Base-by-base conservation (phyloP, 1,284 basidiomycete genomes). In the Psilocybe mexicana region DNA sequence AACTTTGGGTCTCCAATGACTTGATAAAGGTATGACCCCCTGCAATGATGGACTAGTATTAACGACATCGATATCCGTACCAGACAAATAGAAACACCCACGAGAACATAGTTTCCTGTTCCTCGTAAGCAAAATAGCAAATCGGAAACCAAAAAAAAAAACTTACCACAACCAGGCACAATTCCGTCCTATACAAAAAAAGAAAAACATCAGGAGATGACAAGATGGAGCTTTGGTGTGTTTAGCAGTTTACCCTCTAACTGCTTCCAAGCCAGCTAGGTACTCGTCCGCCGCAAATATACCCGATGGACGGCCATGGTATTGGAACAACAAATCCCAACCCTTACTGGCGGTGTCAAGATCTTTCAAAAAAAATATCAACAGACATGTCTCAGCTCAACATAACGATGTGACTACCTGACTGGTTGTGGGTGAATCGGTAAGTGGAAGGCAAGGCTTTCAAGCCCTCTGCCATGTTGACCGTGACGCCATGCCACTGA, bases 61-160 rank as follows among this genome's bases (percentile, higher is more conserved):
- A 18, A 26, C 18, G 18, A 18, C 18, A 36, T 38, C 48, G 12
- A n/a, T 25, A 43, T 23, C 23, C 26, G 35, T 26, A 45, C 35
- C 52, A 18, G 30, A 24, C 11, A 14, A 47, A 12, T 30, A 40
- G 26, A 6, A 42, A 43, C 1, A 69, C 80, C 57, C 62, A 84
- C 79, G 83, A 84, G 67, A 83, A 85, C 81, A 85, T 84, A 3
- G 82, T 82, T 76, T 85, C 83, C 80, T 83, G 26, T 1, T n/a
- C 23, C 1, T 43, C 12, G 48, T 18, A 12, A 30, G 30, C 23
- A 11, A 52, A 3, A 24, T 11, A 42, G 46, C 6, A 57, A 49
- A 33, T n/a, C 18, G 38, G 23, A 7, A n/a, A 6, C 2, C 42
- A 12, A 14, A 30, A 49, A 50, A 2, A 14, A 28, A 28, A 1